phyloP scores from a whole-genome alignment of 2,329 filamentous ascomycete genomes.

The Trichophyton mentagrophytes region DNA sequence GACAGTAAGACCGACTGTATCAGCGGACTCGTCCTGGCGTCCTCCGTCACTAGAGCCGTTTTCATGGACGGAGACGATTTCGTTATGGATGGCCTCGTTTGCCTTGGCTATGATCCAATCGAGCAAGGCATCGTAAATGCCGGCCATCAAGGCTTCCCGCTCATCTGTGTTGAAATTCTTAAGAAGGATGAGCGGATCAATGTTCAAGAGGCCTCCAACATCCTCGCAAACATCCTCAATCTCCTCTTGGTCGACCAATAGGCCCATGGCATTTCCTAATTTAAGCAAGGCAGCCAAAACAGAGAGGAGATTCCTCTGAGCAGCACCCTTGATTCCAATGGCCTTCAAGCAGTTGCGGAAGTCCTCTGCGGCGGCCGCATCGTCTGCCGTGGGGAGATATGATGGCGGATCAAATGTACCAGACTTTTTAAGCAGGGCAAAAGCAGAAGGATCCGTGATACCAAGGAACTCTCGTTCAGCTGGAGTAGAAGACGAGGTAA shows the following conservation, averaged over 20 bases:
- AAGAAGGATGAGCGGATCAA: conserved; percentile 72
- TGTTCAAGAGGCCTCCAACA: conserved; percentile 68
- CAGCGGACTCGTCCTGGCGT: conserved; percentile 55
- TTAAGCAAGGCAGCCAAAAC: conserved; percentile 77
- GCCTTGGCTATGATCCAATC: conserved; percentile 89
- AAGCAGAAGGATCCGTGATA: conserved; percentile 62
- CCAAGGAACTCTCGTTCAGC: conserved; percentile 81
- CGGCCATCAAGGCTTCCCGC: conserved; percentile 66
- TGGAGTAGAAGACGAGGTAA: conserved; percentile 79
- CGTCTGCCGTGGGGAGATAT: conserved; percentile 84
- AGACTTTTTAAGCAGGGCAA: conserved; percentile 67
- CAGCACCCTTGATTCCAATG: conserved; percentile 82
- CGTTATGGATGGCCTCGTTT: conserved; percentile 67
- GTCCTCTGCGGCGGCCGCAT: conserved; percentile 84
- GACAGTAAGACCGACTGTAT: conserved; percentile 80
- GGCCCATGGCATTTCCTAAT: conserved; percentile 79
- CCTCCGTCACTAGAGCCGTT: conserved; percentile 56
- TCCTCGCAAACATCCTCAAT: conserved; percentile 83
- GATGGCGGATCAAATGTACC: conserved; percentile 74
- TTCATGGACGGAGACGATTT: conserved; percentile 54
- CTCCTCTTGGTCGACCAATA: conserved; percentile 68
- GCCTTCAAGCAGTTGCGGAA: conserved; percentile 76
- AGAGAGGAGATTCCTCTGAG: conserved; percentile 71
- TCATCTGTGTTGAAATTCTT: conserved; percentile 74
- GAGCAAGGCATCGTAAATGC: conserved; percentile 83